Evolutionary conservation across 2,329 filamentous ascomycete species (phyloP), one percentile per base, ranked within the genome.

Genomic region (Cercospora sp.): DNA sequence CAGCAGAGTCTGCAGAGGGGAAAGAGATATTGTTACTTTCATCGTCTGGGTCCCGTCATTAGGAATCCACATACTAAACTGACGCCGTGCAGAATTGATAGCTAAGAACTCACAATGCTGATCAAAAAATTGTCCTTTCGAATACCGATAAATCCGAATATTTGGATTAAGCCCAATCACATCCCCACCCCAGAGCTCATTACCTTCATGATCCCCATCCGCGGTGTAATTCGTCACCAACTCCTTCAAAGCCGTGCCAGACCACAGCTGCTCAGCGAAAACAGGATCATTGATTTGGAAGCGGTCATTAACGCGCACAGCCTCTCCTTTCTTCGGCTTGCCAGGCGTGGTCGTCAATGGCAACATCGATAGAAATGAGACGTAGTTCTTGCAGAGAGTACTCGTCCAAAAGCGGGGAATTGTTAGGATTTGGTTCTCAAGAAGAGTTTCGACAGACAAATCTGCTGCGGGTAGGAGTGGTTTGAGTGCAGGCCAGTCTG

Each of bases 71-170:
- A 31, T 31, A 31, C 30, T 31, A 31, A 8, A 31, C 30, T 31
- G 30, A 31, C 30, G 30, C 2, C 30, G 7, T 31, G 30, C 30
- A 31, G 30, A 9, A 31, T 31, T 10, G 30, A 31, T 9, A 31
- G 33, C 8, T 40, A 48, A 36, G 3, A 18, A 86, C 90, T 75
- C 86, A 94, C 92, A 97, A 78, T 97, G 94, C 74, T 92, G 90
- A 76, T 93, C 93, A 78, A 97, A 97, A 78, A 94, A 97, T 77
- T 97, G 93, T 0, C 92, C 92, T 72, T 90, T 87, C 0, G 86
- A 87, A 79, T 97, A 97, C 23, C 94, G 87, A 81, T 97, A 97
- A 31, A 97, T 88, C 36, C 94, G 86, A 65, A 97, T 96, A 72
- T 96, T 96, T 8, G 92, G 88, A 79, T 93, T 97, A 68, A 97